These are phyloP conservation scores for Digitaria exilis DNA, from an alignment of 202 grass and related monocot genomes.

Conservation along the genomic window DNA sequence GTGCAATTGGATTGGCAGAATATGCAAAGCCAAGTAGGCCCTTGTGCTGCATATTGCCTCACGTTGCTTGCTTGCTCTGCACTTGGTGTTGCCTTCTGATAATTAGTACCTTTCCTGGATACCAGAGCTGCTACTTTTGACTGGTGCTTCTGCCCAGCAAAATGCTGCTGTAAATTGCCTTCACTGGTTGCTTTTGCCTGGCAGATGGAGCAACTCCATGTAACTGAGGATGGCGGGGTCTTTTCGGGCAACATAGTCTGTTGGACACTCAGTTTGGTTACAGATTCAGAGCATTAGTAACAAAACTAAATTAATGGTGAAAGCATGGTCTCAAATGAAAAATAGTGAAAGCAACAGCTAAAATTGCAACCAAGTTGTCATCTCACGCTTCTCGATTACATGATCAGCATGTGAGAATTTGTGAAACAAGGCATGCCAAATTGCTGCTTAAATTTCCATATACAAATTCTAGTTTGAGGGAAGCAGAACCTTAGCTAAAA, in stretches of 20 bases:
- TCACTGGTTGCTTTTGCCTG: conserved; percentile 10
- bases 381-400: not conserved
- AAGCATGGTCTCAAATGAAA: not conserved
- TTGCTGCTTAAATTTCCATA: not conserved
- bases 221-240: not conserved
- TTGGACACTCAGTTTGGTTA: conserved; percentile 5
- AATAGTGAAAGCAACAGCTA: not conserved
- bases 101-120: not conserved
- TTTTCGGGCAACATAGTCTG: not conserved
- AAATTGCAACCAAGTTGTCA: not conserved
- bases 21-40: not conserved
- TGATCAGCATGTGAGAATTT: not conserved
- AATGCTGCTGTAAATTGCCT: conserved; percentile 25
- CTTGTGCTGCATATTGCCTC: conserved; percentile 1
- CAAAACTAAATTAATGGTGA: not conserved
- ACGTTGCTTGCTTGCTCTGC: conserved; percentile 7
- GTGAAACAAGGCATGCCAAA: not conserved
- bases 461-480: not conserved
- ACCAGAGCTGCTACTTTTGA: conserved; percentile 14
- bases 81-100: conserved; percentile 2
- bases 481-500: not conserved
- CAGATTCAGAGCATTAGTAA: not conserved
- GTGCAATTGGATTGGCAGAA: conserved; percentile 31
- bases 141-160: conserved; percentile 36
- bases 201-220: conserved; percentile 43